Evolutionary conservation across 129 eudicot species (phyloP).

Genomic region (Apium graveolens): DNA sequence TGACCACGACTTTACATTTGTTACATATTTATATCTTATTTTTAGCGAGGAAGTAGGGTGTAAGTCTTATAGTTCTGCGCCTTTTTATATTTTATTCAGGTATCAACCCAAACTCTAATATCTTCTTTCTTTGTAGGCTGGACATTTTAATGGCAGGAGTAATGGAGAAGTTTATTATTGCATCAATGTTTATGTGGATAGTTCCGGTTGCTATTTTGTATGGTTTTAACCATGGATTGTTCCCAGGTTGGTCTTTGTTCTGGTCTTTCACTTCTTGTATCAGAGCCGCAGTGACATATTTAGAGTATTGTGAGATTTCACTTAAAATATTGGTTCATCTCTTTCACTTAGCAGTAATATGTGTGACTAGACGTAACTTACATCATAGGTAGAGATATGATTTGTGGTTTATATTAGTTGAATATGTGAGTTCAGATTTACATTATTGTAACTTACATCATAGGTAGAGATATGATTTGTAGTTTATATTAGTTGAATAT

Average conservation of each 20-base stretch:
- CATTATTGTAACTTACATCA: too few relatives aligned
- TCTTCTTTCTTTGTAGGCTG: constrained; percentile 5
- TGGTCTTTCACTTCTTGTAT: background rate
- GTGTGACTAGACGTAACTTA: too few relatives aligned
- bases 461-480: background rate
- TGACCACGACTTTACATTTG: too few relatives aligned
- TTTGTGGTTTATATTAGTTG: background rate
- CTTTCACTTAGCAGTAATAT: background rate
- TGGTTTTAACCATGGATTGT: constrained; percentile 60
- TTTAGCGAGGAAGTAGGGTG: too few relatives aligned
- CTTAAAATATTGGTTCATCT: background rate
- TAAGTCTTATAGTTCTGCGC: too few relatives aligned
- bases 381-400: background rate
- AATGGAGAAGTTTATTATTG: constrained; percentile 54
- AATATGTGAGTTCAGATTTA: too few relatives aligned
- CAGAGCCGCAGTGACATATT: too few relatives aligned
- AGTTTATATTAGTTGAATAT: background rate
- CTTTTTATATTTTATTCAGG: too few relatives aligned
- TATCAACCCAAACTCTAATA: background rate
- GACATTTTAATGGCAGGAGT: constrained; percentile 38
- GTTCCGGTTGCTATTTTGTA: constrained; percentile 68
- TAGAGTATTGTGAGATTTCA: background rate
- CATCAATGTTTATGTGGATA: constrained; percentile 80
- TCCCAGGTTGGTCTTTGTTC: constrained; percentile 48
- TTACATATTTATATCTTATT: too few relatives aligned